Evolutionary conservation across 192 early-diverging fungal genomes (phyloP).

Genomic region (Podila horticola): DNA sequence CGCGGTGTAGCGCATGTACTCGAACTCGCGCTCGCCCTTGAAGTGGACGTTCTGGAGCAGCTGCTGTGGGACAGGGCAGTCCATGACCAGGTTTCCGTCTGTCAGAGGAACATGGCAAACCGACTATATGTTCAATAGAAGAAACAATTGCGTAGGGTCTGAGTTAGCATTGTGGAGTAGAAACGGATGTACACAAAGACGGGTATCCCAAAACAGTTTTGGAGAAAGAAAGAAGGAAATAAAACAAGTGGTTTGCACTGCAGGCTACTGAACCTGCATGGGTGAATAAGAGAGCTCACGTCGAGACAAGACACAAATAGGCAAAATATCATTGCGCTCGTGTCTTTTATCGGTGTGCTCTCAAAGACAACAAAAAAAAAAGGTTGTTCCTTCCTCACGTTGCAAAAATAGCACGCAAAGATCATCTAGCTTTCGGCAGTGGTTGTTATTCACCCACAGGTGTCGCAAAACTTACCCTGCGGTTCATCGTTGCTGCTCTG

Average conservation of each 20-base stretch:
- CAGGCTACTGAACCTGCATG: not conserved
- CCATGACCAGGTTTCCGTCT: slow-evolving; percentile 76
- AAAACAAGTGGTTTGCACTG: not conserved
- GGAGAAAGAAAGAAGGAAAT: not conserved
- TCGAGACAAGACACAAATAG: not conserved
- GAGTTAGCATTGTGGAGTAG: slow-evolving; percentile 54
- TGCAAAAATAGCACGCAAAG: no score
- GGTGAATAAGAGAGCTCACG: not conserved
- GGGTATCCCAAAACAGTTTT: not conserved
- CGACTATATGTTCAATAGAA: slow-evolving; percentile 27
- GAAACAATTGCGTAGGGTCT: not conserved
- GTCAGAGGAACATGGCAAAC: slow-evolving; percentile 62
- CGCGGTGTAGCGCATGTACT: slow-evolving; percentile 81
- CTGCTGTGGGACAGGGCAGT: slow-evolving; percentile 71
- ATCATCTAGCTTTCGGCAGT: not conserved
- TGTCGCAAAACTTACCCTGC: slow-evolving; percentile 29
- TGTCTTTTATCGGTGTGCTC: no score
- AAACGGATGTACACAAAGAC: not conserved
- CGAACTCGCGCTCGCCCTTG: slow-evolving; percentile 72
- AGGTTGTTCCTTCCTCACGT: no score
- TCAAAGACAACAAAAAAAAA: no score
- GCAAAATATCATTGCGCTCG: no score
- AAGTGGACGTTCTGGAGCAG: slow-evolving; percentile 64
- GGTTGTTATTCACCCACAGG: not conserved
- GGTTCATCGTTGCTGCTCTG: slow-evolving; percentile 42